Base-by-base conservation (phyloP, 225 moss, liverwort and hornwort genomes). In the Rhytidiadelphus loreus region DNA sequence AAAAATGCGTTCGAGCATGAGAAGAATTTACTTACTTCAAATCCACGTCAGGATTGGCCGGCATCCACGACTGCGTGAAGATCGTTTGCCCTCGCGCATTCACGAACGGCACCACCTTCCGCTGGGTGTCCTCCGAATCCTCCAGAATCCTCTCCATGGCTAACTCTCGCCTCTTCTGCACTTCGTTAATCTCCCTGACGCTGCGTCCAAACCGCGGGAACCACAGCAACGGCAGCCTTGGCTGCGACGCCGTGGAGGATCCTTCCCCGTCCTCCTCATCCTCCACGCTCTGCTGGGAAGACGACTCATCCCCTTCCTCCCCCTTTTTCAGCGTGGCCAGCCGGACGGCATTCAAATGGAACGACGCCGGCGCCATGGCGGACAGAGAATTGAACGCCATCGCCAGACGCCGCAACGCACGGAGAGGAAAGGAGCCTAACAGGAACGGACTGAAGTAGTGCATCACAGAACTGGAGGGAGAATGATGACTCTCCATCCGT, bases 51-150 rank as follows among this genome's bases (percentile, higher is more conserved):
- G 93, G 80, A 21, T 81, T 83, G 74, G 91, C 84, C 30, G 97
- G 96, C 87, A 91, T 94, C 97, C 97, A 97, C 3, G 96, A 97
- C 91, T 97, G 97, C 85, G 96, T 94, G 87, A 97, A 96, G 85
- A 97, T 85, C 18, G 94, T 96, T 93, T 97, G 96, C 77, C 95
- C 94, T n/a, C 95, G 93, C 80, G 96, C 91, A 79, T 97, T 97
- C 39, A 95, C 91, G 52, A 96, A 90, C 35, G 95, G 93, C 59
- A 94, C 92, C 63, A 95, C 92, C 72, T 91, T 91, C 63, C 97
- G 92, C 88, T 96, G 93, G 28, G 92, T 90, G 41, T 89, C 90
- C 48, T 90, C 90, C 28, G 89, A 89, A 68, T 81, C 89, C 59
- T 90, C 91, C 16, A 90, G 29, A 81, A 88, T 88, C 69, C 91